A percentile compares a stretch with the other conserved stretches of the same genome.
Evolutionary conservation across 495 filamentous ascomycete genomes (phyloP).

Genomic region (Aspergillus nanangensis): DNA sequence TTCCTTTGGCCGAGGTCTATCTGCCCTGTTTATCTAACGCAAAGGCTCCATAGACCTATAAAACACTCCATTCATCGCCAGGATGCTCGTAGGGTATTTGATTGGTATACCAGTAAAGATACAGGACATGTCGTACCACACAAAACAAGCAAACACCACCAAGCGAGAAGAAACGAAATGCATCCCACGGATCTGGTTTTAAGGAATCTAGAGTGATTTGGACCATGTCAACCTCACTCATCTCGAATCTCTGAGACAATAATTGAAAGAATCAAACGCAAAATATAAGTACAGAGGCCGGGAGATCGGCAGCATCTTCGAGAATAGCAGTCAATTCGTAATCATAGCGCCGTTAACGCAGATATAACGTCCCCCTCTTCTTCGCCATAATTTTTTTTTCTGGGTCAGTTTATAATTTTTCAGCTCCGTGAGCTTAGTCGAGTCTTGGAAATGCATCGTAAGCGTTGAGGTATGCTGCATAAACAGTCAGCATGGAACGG

Average conservation of each 20-base stretch:
- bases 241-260: slow-evolving; percentile 1
- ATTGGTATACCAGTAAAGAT: slow-evolving; percentile 10
- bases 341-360: slow-evolving; percentile 15
- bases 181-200: slow-evolving; percentile 2
- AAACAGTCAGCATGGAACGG: not conserved
- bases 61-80: slow-evolving; percentile 18
- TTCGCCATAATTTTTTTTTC: not conserved
- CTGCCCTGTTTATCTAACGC: not conserved
- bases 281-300: slow-evolving; percentile 18
- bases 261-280: not conserved
- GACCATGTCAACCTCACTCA: too few species aligned
- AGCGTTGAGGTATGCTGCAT: not conserved
- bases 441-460: not conserved
- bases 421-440: not conserved
- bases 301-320: slow-evolving; percentile 5
- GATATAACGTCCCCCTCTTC: slow-evolving; percentile 5
- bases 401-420: not conserved
- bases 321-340: slow-evolving; percentile 19
- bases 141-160: not conserved
- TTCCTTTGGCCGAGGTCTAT: not conserved
- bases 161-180: slow-evolving; percentile 7
- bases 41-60: not conserved
- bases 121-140: slow-evolving; percentile 6
- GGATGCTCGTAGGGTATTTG: slow-evolving; percentile 22
- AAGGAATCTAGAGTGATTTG: too few species aligned